phyloP scores from a whole-genome alignment of 768 basidiomycete genomes.

The Chalciporus piperatus region DNA sequence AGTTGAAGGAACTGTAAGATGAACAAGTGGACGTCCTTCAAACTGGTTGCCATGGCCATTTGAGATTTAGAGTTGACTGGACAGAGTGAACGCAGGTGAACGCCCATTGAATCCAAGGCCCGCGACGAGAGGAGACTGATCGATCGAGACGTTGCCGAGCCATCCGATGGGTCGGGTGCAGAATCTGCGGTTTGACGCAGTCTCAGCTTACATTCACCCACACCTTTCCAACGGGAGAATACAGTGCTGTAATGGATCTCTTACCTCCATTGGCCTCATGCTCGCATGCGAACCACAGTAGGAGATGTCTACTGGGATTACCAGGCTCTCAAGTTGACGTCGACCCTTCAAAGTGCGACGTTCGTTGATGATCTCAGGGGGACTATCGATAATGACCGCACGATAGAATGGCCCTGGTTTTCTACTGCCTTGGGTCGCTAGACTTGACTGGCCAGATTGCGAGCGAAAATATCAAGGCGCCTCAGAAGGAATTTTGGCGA shows the following conservation, averaged over 20 bases:
- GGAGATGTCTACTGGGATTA: slow-evolving; percentile 66
- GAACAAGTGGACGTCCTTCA: no score
- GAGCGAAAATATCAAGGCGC: slow-evolving; percentile 38
- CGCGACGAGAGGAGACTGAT: no score
- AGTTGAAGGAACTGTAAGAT: no score
- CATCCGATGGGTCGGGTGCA: no score
- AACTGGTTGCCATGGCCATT: no score
- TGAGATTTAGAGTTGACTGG: no score
- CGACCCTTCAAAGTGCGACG: slow-evolving; percentile 67
- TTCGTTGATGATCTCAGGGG: slow-evolving; percentile 13
- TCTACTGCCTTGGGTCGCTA: slow-evolving; percentile 84
- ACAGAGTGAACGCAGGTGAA: no score
- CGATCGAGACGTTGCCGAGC: no score
- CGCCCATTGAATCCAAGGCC: no score
- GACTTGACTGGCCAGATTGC: slow-evolving; percentile 64
- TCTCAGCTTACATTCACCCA: neutral
- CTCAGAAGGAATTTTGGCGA: slow-evolving; percentile 62
- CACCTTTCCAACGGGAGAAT: neutral
- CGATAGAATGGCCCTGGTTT: slow-evolving; percentile 74
- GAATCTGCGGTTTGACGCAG: no score
- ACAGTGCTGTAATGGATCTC: slow-evolving; percentile 9
- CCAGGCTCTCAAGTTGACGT: slow-evolving; percentile 65
- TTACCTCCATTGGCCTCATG: slow-evolving; percentile 36
- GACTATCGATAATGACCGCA: slow-evolving; percentile 10
- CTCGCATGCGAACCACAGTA: slow-evolving; percentile 64